A percentile compares a stretch with the other conserved stretches of the same genome.
Conservation (phyloP, 495 filamentous ascomycete species). For the Penicillium waksmanii region DNA sequence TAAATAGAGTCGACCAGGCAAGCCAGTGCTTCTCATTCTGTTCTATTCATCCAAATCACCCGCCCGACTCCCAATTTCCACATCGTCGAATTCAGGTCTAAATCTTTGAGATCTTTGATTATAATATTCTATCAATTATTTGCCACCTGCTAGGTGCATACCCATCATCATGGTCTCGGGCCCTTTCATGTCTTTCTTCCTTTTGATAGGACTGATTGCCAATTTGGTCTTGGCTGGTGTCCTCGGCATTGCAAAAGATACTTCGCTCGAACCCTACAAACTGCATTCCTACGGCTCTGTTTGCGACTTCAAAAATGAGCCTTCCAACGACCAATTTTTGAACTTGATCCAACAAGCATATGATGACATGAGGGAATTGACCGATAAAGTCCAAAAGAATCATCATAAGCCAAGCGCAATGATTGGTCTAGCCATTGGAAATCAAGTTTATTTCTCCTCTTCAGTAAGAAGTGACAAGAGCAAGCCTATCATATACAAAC, state of each 20-base stretch:
- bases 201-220: conserved; percentile 1
- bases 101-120: background rate
- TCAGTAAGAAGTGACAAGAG: background rate
- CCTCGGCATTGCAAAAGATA: background rate
- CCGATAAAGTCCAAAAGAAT: background rate
- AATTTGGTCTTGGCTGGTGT: background rate
- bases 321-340: background rate
- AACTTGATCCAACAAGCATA: background rate
- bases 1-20: background rate
- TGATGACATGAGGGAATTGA: background rate
- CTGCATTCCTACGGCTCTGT: conserved; percentile 2
- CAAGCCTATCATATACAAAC: background rate
- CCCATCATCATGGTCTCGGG: background rate
- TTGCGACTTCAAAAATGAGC: background rate
- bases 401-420: background rate
- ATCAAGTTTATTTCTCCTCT: background rate
- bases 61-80: background rate
- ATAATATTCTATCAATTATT: background rate
- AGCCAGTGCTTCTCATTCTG: background rate
- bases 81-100: background rate
- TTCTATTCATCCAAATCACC: background rate
- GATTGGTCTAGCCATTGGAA: background rate
- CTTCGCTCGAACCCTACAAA: background rate
- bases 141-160: background rate
- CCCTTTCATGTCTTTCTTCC: background rate